Conservation (phyloP, 139 green algal species). For the Tetradesmus lagerheimii region DNA sequence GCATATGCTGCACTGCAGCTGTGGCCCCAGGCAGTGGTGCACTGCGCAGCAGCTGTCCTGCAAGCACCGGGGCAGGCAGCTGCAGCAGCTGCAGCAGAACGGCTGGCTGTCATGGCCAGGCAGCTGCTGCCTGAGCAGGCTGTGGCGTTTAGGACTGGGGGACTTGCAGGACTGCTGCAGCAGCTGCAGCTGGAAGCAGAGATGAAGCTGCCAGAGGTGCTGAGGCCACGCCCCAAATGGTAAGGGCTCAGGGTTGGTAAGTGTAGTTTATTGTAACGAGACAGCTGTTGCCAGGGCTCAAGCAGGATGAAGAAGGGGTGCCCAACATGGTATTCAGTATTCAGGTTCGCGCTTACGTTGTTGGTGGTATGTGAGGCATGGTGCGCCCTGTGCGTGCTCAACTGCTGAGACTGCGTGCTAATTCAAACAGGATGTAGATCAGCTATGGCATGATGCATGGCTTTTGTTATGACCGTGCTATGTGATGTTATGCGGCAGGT, state of each 20-base stretch:
- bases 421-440: too few species aligned
- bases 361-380: too few species aligned
- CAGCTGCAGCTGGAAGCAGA: conserved; percentile 31
- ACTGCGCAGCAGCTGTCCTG: not conserved
- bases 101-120: not conserved
- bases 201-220: conserved; percentile 26
- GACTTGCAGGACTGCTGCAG: conserved; percentile 1
- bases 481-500: conserved; percentile 28
- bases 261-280: too few species aligned
- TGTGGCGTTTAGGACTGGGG: not conserved
- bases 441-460: too few species aligned
- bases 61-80: not conserved
- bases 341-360: too few species aligned
- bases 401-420: too few species aligned
- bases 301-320: too few species aligned
- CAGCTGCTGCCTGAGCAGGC: conserved; percentile 16
- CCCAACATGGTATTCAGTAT: too few species aligned
- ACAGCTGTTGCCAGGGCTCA: not conserved
- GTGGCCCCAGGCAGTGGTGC: conserved; percentile 12
- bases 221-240: conserved; percentile 34
- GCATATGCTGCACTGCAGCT: not conserved
- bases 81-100: not conserved
- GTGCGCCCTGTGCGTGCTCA: too few species aligned
- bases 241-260: too few species aligned
- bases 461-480: not conserved